A percentile compares a stretch with the other conserved stretches of the same genome.
These are phyloP conservation scores for apple (Malus domestica) DNA, from an alignment of 306 rosid genomes.

Conservation along the genomic window DNA sequence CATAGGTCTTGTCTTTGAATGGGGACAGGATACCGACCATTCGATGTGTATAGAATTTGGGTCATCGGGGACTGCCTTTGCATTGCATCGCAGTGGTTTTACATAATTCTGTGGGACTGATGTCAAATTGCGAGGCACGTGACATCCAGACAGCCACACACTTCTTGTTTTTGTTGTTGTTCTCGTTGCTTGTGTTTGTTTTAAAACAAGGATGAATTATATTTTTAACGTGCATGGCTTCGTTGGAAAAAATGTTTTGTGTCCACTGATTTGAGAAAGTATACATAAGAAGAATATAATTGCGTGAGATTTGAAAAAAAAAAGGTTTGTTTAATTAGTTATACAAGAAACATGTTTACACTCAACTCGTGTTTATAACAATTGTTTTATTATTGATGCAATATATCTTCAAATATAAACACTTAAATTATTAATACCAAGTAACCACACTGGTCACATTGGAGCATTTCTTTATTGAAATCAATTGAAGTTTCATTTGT, in stretches of 20 bases:
- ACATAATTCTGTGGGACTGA: constrained; percentile 9
- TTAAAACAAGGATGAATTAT: not conserved
- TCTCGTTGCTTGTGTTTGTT: not conserved
- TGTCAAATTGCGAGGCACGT: constrained; percentile 1
- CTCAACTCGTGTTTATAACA: too few species aligned
- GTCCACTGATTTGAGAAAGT: not conserved
- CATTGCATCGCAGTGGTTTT: constrained; percentile 13
- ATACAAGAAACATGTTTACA: too few species aligned
- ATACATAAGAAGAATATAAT: not conserved
- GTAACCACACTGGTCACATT: too few species aligned
- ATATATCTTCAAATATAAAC: too few species aligned
- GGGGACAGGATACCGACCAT: constrained; percentile 47
- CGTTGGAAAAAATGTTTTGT: not conserved
- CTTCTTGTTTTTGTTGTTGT: too few species aligned
- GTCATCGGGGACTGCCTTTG: not conserved
- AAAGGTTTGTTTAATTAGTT: too few species aligned
- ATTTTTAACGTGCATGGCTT: not conserved
- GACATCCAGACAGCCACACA: constrained; percentile 5
- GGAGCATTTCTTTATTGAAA: too few species aligned
- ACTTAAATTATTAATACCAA: too few species aligned
- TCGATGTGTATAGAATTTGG: constrained; percentile 8
- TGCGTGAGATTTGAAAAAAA: not conserved
- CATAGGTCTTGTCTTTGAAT: constrained; percentile 11
- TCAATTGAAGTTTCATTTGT: not conserved
- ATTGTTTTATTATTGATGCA: too few species aligned